Percentiles rank a stretch among this genome's conserved stretches.
Evolutionary conservation across 1,139 yeast genomes (phyloP).

Genomic region (Geotrichum klebahnii): DNA sequence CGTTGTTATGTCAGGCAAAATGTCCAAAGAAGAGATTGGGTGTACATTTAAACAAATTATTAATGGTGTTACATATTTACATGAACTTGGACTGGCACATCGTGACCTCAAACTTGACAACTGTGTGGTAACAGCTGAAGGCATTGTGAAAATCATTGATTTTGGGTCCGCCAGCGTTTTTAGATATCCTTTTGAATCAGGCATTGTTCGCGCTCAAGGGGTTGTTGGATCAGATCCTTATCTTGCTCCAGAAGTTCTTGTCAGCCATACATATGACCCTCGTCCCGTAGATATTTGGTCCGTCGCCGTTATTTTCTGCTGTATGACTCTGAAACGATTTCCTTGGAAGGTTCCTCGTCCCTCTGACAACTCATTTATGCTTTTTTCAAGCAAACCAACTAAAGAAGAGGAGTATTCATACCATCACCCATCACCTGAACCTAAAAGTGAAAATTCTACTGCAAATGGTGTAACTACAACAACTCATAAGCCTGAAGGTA

Average conservation of each 20-base stretch:
- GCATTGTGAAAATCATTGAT: conserved; percentile 86
- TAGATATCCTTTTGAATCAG: conserved; percentile 81
- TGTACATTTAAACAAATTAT: conserved; percentile 86
- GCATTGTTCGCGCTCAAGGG: conserved; percentile 79
- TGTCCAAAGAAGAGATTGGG: conserved; percentile 78
- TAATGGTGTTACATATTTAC: conserved; percentile 80
- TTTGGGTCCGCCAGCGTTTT: conserved; percentile 96
- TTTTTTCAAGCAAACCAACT: conserved; percentile 49
- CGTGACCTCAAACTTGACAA: conserved; percentile 92
- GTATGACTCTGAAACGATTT: conserved; percentile 89
- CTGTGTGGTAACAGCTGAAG: conserved; percentile 82
- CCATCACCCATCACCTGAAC: conserved; percentile 13
- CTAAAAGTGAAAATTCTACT: neutral
- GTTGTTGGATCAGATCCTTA: conserved; percentile 98
- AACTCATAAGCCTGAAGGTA: too few relatives aligned
- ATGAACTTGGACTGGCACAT: conserved; percentile 85
- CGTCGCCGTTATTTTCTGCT: conserved; percentile 87
- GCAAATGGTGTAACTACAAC: conserved; percentile 14
- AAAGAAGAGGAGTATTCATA: conserved; percentile 21
- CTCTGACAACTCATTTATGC: conserved; percentile 79
- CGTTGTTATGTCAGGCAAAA: conserved; percentile 92
- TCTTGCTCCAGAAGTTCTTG: conserved; percentile 90
- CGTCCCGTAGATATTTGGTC: conserved; percentile 96
- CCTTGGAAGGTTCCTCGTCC: conserved; percentile 95
- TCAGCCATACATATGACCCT: conserved; percentile 74